Evolutionary conservation across 2,329 filamentous ascomycete genomes (phyloP).

Genomic region (Talaromyces albobiverticillius): DNA sequence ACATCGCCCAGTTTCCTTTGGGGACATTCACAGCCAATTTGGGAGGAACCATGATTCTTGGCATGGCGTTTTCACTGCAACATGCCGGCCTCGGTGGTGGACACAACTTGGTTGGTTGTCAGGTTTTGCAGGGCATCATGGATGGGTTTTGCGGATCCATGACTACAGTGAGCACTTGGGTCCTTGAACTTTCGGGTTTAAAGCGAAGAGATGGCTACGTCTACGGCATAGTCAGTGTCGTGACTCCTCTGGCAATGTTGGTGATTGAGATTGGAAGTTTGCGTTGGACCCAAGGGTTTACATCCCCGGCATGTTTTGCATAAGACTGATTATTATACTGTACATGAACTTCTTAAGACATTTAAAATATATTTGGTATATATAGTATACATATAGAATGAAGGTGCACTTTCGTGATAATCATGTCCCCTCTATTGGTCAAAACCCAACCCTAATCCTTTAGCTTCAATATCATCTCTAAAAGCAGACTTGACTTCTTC

Average conservation of each 20-base stretch:
- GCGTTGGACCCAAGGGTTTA: slow-evolving; percentile 49
- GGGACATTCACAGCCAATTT: slow-evolving; percentile 84
- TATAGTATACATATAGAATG: too few species aligned
- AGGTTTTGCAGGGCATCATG: slow-evolving; percentile 63
- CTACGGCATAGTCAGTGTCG: slow-evolving; percentile 51
- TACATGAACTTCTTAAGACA: too few species aligned
- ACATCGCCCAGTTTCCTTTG: slow-evolving; percentile 67
- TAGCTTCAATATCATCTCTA: slow-evolving; percentile 82
- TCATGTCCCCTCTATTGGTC: slow-evolving; percentile 24
- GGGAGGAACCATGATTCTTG: slow-evolving; percentile 71
- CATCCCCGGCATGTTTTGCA: slow-evolving; percentile 28
- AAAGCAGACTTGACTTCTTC: slow-evolving; percentile 89
- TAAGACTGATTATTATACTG: too few species aligned
- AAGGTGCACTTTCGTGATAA: not conserved
- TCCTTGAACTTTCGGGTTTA: slow-evolving; percentile 55
- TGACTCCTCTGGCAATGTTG: slow-evolving; percentile 46
- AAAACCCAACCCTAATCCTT: slow-evolving; percentile 65
- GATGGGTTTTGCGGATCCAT: slow-evolving; percentile 67
- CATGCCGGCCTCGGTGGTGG: slow-evolving; percentile 49
- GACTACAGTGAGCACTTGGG: slow-evolving; percentile 68
- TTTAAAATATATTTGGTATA: too few species aligned
- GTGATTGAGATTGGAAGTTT: slow-evolving; percentile 57
- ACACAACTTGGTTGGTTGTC: slow-evolving; percentile 52
- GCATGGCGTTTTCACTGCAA: slow-evolving; percentile 74
- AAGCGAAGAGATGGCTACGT: slow-evolving; percentile 59